Evolutionary conservation across 352 stramenopile species (phyloP).

Genomic region (Elongisporangium anandrum): DNA sequence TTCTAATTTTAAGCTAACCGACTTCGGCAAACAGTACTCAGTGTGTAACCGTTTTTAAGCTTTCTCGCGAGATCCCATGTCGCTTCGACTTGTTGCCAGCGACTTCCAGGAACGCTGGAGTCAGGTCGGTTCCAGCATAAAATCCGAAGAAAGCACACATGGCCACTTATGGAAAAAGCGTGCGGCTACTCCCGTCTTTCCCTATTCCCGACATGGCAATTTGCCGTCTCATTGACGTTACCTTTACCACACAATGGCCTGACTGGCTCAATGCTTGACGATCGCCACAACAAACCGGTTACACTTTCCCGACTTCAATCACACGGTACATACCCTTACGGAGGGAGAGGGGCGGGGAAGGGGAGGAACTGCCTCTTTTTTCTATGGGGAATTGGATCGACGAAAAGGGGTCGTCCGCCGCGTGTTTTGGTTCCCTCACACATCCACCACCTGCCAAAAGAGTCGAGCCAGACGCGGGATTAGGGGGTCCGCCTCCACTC

Average conservation of each 20-base stretch:
- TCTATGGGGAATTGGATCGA: neutral
- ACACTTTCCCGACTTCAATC: neutral
- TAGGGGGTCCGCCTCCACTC: neutral
- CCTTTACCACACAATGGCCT: neutral
- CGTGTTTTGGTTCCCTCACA: neutral
- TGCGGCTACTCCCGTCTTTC: neutral
- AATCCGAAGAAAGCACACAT: neutral
- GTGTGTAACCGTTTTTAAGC: neutral
- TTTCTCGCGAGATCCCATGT: neutral
- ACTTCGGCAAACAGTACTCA: neutral
- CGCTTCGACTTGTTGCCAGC: neutral
- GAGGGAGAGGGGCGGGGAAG: neutral
- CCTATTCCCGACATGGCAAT: neutral
- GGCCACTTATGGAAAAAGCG: neutral
- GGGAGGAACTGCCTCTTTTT: neutral
- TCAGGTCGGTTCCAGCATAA: neutral
- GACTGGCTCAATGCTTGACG: neutral
- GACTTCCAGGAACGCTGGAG: neutral
- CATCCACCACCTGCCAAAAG: neutral
- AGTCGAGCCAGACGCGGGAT: neutral
- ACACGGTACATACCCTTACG: neutral
- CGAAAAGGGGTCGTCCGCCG: neutral
- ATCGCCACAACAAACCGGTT: neutral
- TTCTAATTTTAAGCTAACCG: neutral
- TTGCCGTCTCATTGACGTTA: neutral